phyloP scores from a whole-genome alignment of 2,329 filamentous ascomycete genomes.

The Trichoderma sp. region DNA sequence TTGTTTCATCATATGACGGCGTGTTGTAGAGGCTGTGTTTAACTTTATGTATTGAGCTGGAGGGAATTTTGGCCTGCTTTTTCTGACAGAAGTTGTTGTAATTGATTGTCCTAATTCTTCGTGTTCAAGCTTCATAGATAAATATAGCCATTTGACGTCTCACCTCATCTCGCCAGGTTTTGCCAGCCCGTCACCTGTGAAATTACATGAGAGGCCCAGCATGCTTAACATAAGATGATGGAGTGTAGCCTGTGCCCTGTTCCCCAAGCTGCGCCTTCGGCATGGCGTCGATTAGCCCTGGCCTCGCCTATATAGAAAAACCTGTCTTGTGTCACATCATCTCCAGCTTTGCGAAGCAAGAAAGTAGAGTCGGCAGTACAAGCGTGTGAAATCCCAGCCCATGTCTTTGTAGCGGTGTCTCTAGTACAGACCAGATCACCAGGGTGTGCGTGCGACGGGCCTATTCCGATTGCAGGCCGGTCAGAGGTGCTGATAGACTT shows the following conservation, averaged over 20 bases:
- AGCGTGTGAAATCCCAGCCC: not conserved
- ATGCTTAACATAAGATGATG: not conserved
- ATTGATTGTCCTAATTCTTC: slow-evolving; percentile 1
- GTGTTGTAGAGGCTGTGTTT: not conserved
- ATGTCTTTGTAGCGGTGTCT: not conserved
- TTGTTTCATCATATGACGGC: not conserved
- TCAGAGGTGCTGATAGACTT: not conserved
- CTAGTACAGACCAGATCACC: not conserved
- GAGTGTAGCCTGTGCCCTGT: not conserved
- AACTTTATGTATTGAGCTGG: not conserved
- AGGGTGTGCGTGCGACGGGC: not conserved
- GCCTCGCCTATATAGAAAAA: not conserved
- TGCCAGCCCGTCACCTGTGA: not conserved
- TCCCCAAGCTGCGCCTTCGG: not conserved
- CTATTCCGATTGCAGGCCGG: not conserved
- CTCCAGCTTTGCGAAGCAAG: not conserved
- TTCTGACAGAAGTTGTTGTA: not conserved
- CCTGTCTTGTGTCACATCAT: not conserved
- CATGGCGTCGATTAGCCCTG: not conserved
- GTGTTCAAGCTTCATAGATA: not conserved
- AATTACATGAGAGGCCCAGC: not conserved
- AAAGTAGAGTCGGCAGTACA: not conserved
- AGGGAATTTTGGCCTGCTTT: not conserved
- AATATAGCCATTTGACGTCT: slow-evolving; percentile 5
- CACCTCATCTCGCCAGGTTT: not conserved